phyloP scores from a whole-genome alignment of 768 basidiomycete genomes.

The Rubroboletus pulcherrimus region DNA sequence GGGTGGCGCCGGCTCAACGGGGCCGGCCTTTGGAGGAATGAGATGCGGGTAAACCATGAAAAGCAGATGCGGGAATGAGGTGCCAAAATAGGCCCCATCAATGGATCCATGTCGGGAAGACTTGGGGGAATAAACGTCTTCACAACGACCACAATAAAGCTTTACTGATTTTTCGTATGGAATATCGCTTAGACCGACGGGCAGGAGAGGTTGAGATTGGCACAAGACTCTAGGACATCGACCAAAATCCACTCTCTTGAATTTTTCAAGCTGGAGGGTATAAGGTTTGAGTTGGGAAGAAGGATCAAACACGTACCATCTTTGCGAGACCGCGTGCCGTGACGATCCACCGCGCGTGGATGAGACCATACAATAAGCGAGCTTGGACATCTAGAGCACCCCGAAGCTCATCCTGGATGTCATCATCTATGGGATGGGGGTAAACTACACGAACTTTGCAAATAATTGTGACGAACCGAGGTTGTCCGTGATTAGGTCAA shows the following conservation, averaged over 20 bases:
- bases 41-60: constrained; percentile 96
- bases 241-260: constrained; percentile 97
- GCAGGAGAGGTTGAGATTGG: constrained; percentile 90
- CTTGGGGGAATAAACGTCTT: constrained; percentile 98
- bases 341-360: constrained; percentile 96
- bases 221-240: constrained; percentile 97
- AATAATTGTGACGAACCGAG: constrained; percentile 59
- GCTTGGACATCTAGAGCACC: constrained; percentile 93
- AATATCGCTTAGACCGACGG: constrained; percentile 94
- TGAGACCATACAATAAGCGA: constrained; percentile 89
- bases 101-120: constrained; percentile 95
- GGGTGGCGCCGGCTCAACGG: constrained; percentile 36
- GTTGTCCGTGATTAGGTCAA: constrained; percentile 95
- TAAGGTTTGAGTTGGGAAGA: constrained; percentile 1
- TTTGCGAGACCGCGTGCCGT: constrained; percentile 91
- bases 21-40: constrained; percentile 76
- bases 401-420: constrained; percentile 89
- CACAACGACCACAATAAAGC: constrained; percentile 96
- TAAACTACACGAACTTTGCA: background rate
- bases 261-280: constrained; percentile 77
- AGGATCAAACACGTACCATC: constrained; percentile 60
- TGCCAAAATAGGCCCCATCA: constrained; percentile 98
- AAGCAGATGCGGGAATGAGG: constrained; percentile 94
- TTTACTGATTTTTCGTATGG: constrained; percentile 99
- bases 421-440: constrained; percentile 61